Evolutionary conservation across 106 monocot genomes (phyloP).

Genomic region (Dendrobium huoshanense): DNA sequence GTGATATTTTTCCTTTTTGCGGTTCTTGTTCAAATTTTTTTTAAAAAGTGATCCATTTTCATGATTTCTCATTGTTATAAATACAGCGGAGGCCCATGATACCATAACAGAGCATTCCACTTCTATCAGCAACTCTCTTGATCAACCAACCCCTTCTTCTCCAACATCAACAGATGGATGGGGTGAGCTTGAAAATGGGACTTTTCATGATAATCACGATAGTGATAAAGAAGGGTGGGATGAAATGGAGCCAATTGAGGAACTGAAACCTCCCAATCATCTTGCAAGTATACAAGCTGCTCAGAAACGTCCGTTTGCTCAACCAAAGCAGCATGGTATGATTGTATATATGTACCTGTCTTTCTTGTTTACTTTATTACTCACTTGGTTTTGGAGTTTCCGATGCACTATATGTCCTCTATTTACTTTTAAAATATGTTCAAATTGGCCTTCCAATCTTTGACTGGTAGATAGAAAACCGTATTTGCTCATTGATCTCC

Average conservation of each 20-base stretch:
- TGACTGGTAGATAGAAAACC: background rate
- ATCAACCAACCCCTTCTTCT: conserved; percentile 61
- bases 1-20: too few species aligned
- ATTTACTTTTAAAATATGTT: background rate
- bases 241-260: conserved; percentile 82
- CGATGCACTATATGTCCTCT: background rate
- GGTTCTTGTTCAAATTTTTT: background rate
- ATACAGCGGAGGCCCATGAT: conserved; percentile 13
- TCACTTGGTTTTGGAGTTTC: background rate
- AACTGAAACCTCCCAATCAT: conserved; percentile 38
- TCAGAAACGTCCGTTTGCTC: conserved; percentile 66
- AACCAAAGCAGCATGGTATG: conserved; percentile 42
- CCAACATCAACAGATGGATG: conserved; percentile 80
- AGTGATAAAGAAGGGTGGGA: conserved; percentile 95
- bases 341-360: background rate
- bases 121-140: conserved; percentile 31
- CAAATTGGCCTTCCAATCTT: background rate
- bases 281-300: conserved; percentile 71
- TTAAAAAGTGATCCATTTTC: background rate
- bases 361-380: background rate
- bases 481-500: background rate
- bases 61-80: background rate
- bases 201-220: conserved; percentile 42
- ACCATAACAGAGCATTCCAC: conserved; percentile 11
- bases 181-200: conserved; percentile 70